Percentiles rank a stretch among this genome's conserved stretches.
These are phyloP conservation scores for Yueomyces sinensis DNA, from an alignment of 805 yeast species.

Conservation along the genomic window DNA sequence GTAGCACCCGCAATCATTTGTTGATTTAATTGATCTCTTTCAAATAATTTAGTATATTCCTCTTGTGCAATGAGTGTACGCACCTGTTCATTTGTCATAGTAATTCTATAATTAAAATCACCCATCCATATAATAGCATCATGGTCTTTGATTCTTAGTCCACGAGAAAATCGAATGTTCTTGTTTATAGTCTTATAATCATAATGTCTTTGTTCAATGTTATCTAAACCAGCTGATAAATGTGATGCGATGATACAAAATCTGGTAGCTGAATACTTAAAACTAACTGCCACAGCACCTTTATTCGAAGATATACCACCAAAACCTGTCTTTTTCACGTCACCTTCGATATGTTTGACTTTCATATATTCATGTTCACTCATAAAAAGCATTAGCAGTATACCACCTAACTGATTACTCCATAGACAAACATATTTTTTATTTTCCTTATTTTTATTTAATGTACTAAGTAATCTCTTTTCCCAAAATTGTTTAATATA, in stretches of 20 bases:
- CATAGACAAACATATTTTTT: constrained; percentile 44
- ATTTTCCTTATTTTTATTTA: constrained; percentile 29
- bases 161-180: constrained; percentile 51
- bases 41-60: constrained; percentile 41
- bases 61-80: constrained; percentile 36
- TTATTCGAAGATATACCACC: constrained; percentile 81
- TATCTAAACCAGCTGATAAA: constrained; percentile 83
- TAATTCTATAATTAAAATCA: constrained; percentile 80
- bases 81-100: constrained; percentile 58
- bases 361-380: constrained; percentile 37
- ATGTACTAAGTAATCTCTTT: constrained; percentile 34
- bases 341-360: constrained; percentile 52
- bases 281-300: constrained; percentile 67
- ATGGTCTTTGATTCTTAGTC: constrained; percentile 52
- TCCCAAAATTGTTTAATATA: constrained; percentile 54
- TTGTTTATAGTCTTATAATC: constrained; percentile 71
- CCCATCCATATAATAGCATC: constrained; percentile 86
- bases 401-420: constrained; percentile 79
- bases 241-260: constrained; percentile 78
- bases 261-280: constrained; percentile 50
- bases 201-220: constrained; percentile 70
- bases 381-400: constrained; percentile 56
- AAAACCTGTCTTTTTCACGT: constrained; percentile 79
- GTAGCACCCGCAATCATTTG: constrained; percentile 70
- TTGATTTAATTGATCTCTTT: constrained; percentile 62